Conservation (phyloP, 495 filamentous ascomycete genomes). For the Tuber magnatum region DNA sequence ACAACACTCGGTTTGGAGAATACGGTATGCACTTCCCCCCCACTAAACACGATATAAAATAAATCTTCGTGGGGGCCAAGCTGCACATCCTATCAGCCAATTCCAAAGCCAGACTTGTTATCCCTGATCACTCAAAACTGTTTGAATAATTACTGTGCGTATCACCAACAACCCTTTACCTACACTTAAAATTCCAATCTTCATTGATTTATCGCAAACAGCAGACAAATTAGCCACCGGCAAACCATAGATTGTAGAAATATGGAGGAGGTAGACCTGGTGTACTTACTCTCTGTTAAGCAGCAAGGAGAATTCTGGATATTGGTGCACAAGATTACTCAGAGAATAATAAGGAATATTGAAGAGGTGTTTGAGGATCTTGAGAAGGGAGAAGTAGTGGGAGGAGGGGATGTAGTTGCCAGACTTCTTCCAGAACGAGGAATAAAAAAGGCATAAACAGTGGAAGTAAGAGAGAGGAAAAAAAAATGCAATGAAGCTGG, state of each 20-base stretch:
- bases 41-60: too few relatives aligned
- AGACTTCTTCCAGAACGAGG: too few relatives aligned
- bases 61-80: too few relatives aligned
- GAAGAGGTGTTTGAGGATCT: slow-evolving; percentile 25
- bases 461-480: background rate
- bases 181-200: background rate
- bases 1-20: too few relatives aligned
- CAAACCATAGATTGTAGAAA: background rate
- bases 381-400: background rate
- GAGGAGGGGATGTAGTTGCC: background rate
- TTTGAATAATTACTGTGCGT: too few relatives aligned
- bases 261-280: slow-evolving; percentile 21
- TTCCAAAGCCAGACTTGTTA: too few relatives aligned
- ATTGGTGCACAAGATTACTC: slow-evolving; percentile 46
- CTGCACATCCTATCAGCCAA: too few relatives aligned
- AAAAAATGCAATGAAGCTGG: background rate
- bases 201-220: background rate
- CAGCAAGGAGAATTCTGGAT: slow-evolving; percentile 41
- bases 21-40: too few relatives aligned
- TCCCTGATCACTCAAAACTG: too few relatives aligned
- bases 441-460: background rate
- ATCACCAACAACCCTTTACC: background rate
- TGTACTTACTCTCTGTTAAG: slow-evolving; percentile 37
- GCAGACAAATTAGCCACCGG: background rate
- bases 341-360: slow-evolving; percentile 48